Evolutionary conservation across 768 basidiomycete species (phyloP).

Genomic region (Tulasnella sp.): DNA sequence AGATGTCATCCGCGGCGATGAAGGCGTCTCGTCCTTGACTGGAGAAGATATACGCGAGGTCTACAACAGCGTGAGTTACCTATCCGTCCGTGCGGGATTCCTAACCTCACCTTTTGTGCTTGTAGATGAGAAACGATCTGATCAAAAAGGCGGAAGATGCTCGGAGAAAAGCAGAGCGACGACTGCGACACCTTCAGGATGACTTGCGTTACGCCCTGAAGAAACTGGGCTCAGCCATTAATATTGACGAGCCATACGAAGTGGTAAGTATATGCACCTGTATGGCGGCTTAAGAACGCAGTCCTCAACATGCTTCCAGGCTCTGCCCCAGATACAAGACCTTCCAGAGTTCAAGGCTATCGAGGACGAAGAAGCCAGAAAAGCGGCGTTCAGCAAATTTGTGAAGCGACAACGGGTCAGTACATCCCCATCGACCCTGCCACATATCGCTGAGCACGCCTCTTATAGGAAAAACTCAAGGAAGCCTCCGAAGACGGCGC

Average conservation of each 20-base stretch:
- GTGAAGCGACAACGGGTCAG: conserved; percentile 79
- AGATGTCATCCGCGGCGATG: conserved; percentile 45
- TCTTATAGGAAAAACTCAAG: conserved; percentile 50
- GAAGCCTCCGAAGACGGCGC: conserved; percentile 67
- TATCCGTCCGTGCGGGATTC: neutral
- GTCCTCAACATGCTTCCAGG: conserved; percentile 30
- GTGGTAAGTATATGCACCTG: conserved; percentile 38
- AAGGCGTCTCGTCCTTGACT: conserved; percentile 36
- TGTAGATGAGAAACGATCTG: conserved; percentile 8
- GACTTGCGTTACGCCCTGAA: conserved; percentile 92
- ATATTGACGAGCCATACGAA: conserved; percentile 64
- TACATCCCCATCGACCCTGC: conserved; percentile 10
- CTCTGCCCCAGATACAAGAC: conserved; percentile 62
- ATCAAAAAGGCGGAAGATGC: conserved; percentile 79
- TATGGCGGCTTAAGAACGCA: neutral
- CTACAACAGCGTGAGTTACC: conserved; percentile 46
- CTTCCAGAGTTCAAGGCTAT: conserved; percentile 78
- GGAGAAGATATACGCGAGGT: conserved; percentile 44
- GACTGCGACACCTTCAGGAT: conserved; percentile 78
- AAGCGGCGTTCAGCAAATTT: conserved; percentile 75
- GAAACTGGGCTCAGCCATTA: conserved; percentile 72
- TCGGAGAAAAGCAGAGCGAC: conserved; percentile 63
- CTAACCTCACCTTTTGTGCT: neutral
- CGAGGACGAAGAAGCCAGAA: conserved; percentile 75
- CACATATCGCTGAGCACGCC: neutral